Evolutionary conservation across 768 basidiomycete genomes (phyloP).

Genomic region (Termitomyces sp.): DNA sequence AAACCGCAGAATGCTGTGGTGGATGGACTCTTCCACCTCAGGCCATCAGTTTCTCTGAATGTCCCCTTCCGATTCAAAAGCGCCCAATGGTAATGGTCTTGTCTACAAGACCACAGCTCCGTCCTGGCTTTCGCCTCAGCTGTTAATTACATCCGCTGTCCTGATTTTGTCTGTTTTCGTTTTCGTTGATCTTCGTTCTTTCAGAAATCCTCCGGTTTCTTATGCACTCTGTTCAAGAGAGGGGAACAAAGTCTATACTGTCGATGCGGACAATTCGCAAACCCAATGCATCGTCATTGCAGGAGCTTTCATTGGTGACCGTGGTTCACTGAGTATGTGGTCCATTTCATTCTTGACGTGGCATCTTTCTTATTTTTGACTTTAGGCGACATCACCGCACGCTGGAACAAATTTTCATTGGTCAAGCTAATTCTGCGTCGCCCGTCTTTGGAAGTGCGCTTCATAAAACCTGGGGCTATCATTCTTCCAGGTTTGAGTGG

Average conservation of each 20-base stretch:
- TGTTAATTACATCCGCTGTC: neutral
- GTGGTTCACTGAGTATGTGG: constrained; percentile 53
- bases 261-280: constrained; percentile 48
- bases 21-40: too few relatives aligned
- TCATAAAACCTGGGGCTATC: constrained; percentile 52
- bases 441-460: constrained; percentile 37
- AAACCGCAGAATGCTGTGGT: neutral
- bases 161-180: constrained; percentile 11
- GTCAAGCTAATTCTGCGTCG: constrained; percentile 16
- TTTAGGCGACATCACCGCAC: constrained; percentile 39
- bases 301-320: constrained; percentile 45
- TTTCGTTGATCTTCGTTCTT: constrained; percentile 8
- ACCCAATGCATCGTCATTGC: constrained; percentile 65
- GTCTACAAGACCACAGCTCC: neutral
- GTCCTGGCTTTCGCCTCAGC: neutral
- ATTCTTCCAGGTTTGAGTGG: constrained; percentile 73
- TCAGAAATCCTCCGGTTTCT: constrained; percentile 5
- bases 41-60: neutral
- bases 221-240: constrained; percentile 66
- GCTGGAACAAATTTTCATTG: constrained; percentile 30
- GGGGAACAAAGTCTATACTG: constrained; percentile 56
- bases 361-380: neutral
- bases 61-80: neutral
- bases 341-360: neutral
- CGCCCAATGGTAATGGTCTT: neutral